Evolutionary conservation across 1,284 basidiomycete species (phyloP).

Genomic region (Trichosporon sp.): DNA sequence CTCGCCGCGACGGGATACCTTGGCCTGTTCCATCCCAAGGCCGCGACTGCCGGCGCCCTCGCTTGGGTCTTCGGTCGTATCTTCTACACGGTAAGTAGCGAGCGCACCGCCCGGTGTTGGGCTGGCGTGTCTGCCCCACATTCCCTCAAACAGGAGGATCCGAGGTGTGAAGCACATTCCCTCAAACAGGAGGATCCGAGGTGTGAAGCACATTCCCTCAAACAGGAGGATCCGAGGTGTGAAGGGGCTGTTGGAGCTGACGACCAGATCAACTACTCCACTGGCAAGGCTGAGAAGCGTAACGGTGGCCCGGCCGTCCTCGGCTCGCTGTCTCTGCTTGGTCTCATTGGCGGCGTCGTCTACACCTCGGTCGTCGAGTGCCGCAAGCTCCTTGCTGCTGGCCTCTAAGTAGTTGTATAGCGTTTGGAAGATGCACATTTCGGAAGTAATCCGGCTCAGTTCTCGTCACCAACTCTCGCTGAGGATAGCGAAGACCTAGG

Average conservation of each 20-base stretch:
- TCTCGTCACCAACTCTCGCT: too few species aligned
- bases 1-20: constrained; percentile 40
- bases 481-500: too few species aligned
- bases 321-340: constrained; percentile 33
- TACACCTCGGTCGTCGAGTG: constrained; percentile 7
- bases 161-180: too few species aligned
- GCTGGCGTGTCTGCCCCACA: too few species aligned
- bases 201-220: too few species aligned
- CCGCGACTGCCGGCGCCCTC: constrained; percentile 35
- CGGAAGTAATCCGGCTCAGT: too few species aligned
- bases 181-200: too few species aligned
- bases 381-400: constrained; percentile 29
- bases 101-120: too few species aligned
- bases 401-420: background rate
- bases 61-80: constrained; percentile 41
- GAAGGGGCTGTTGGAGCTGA: too few species aligned
- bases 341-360: constrained; percentile 6
- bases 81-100: constrained; percentile 42
- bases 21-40: constrained; percentile 47
- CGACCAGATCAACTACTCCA: constrained; percentile 38
- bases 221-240: too few species aligned
- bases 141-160: too few species aligned
- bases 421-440: too few species aligned
- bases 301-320: constrained; percentile 30
- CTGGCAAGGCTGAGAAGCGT: constrained; percentile 32